A percentile compares a stretch with the other conserved stretches of the same genome.
Conservation (phyloP, 1,284 basidiomycete species). For the Phellopilus nigrolimitatus region DNA sequence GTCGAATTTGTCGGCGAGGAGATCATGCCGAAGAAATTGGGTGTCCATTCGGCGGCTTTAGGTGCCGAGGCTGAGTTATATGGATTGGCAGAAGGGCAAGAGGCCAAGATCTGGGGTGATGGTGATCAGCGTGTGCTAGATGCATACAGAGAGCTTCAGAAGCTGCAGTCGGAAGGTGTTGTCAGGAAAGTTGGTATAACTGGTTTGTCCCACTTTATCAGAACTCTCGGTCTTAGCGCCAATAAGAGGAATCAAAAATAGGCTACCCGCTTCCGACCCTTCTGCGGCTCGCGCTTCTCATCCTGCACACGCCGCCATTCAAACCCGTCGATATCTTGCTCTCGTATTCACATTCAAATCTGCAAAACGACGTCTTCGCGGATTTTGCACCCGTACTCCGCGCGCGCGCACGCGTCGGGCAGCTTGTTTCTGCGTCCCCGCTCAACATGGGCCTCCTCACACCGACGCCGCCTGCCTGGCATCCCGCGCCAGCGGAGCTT, state of each 20-base stretch:
- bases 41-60: conserved; percentile 55
- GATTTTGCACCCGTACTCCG: conserved; percentile 60
- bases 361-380: conserved; percentile 73
- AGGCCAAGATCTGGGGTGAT: conserved; percentile 57
- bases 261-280: conserved; percentile 90
- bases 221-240: conserved; percentile 13
- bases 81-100: conserved; percentile 56
- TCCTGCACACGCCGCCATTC: conserved; percentile 57
- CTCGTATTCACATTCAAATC: conserved; percentile 81
- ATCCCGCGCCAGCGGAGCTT: conserved; percentile 67
- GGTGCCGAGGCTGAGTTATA: conserved; percentile 48
- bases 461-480: conserved; percentile 71
- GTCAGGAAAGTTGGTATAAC: conserved; percentile 82
- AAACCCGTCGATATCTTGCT: conserved; percentile 77
- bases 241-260: conserved; percentile 35
- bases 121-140: conserved; percentile 81
- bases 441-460: conserved; percentile 90
- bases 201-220: conserved; percentile 40
- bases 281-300: conserved; percentile 77
- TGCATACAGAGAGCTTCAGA: conserved; percentile 68
- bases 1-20: conserved; percentile 78
- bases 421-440: conserved; percentile 84
- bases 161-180: conserved; percentile 75
- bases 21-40: conserved; percentile 45
- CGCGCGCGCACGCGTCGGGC: conserved; percentile 58